Base-by-base conservation (phyloP, 257 asterid species). In the Schizonepeta tenuifolia region DNA sequence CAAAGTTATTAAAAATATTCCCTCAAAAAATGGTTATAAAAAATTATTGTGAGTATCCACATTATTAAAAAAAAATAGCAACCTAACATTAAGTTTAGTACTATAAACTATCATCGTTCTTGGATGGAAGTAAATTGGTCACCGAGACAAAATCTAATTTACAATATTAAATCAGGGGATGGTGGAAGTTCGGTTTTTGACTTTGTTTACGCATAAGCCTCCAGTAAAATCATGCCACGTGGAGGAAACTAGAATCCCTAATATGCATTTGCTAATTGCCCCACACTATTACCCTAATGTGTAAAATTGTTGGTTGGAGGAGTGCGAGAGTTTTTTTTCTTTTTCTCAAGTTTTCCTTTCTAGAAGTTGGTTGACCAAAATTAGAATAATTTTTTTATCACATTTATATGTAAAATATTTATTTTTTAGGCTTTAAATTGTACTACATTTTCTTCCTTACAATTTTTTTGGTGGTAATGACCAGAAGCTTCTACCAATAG, bases 111-210 rank as follows among this genome's bases (percentile, higher is more conserved):
- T 7, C 21, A 54, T 54, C 21, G 11, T 53, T 17, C 4, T 20
- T 50, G 56, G 26, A 4, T 47, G 17, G n/a, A 51, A 51, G 1
- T n/a, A 51, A 51, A 20, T 54, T 36, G 15, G 60, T 36, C 3
- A 22, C 12, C 4, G 31, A 69, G 53, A 17, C 46, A 47, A 51
- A 38, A 41, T 53, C 20, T 26, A 66, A 20, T 51, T 41, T 58
- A 71, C 38, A 35, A 8, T 26, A 28, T 3, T 53, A 17, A 61
- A 60, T 49, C 51, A 5, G 15, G 13, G 17, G 44, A 49, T 22
- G 70, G 78, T 56, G 77, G 82, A 67, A 72, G 58, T 72, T 77
- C 36, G 71, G 58, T 51, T 51, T 31, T 28, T 28, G 38, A 56
- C 63, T 15, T 58, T 58, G n/a, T 67, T 59, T 26, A 60, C 26